Base-by-base conservation (phyloP, 805 yeast species). In the Ogataea sp. region DNA sequence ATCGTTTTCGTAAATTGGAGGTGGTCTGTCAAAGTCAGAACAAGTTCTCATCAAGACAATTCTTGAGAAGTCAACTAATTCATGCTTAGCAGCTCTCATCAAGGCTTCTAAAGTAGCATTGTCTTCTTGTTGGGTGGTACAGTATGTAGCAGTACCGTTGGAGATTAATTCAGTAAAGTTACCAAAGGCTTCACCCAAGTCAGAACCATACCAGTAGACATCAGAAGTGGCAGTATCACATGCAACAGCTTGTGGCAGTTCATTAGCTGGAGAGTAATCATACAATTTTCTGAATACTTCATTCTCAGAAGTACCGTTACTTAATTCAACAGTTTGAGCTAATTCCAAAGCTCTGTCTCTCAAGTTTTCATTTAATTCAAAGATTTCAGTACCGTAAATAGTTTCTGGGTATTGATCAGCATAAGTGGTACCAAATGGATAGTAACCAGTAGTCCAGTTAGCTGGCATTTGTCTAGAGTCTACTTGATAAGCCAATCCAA, bases 111-210 rank as follows among this genome's bases (percentile, higher is more conserved):
- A 67, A 14, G 79, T 64, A 15, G 84, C 84, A 52, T 76, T 73
- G 53, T 79, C 85, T 56, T 79, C 85, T 56, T 78, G 83, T 39
- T 80, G 81, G 34, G 82, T 70, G 32, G 78, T 53, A 55, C 82
- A 75, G 63, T 76, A 78, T 13, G 58, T 59, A 21, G 75, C 82
- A 29, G 78, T 66, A 39, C 78, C 78, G 50, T 79, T 78, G 47
- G 83, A 71, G 53, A 77, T 55, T 45, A 75, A 47, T 14, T 48
- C 44, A 27, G 80, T 66, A 51, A 62, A 71, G 54, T 65, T 64
- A 20, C 67, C 54, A 52, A 75, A 73, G 48, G 75, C 62, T 49
- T 73, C 70, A 43, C 68, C 71, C 49, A 78, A 64, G 14, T 58
- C 56, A 38, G 65, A 58, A 43, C 84, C 85, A 34, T 68, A 64